These are phyloP conservation scores for Alternaria ethzedia DNA, from an alignment of 2,329 filamentous ascomycete species.

Conservation along the genomic window DNA sequence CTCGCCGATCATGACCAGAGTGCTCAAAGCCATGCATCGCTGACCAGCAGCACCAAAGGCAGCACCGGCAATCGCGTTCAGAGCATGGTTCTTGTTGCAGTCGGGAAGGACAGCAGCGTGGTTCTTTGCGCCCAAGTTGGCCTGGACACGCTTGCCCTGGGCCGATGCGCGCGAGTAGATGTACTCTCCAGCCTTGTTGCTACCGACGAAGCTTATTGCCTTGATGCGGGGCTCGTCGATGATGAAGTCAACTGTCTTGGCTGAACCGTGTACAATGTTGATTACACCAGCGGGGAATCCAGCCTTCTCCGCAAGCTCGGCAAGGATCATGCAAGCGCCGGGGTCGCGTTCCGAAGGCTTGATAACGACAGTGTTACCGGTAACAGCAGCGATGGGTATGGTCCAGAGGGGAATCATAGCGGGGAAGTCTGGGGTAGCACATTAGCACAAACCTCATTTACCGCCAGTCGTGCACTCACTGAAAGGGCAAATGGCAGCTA, in stretches of 20 bases:
- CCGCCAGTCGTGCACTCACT: slow-evolving; percentile 60
- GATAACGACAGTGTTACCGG: slow-evolving; percentile 82
- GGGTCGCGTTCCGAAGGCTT: slow-evolving; percentile 89
- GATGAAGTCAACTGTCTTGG: slow-evolving; percentile 84
- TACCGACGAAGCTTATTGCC: slow-evolving; percentile 84
- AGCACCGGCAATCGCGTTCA: slow-evolving; percentile 83
- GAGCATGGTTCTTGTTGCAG: slow-evolving; percentile 87
- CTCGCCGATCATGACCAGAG: slow-evolving; percentile 82
- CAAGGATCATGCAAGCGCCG: slow-evolving; percentile 83
- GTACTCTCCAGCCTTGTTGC: slow-evolving; percentile 88
- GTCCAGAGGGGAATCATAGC: slow-evolving; percentile 95
- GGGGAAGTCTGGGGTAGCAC: slow-evolving; percentile 70
- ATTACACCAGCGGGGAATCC: slow-evolving; percentile 83
- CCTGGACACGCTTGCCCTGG: slow-evolving; percentile 87
- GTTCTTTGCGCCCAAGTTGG: slow-evolving; percentile 88
- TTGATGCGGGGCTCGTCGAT: slow-evolving; percentile 85
- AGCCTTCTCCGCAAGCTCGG: slow-evolving; percentile 78
- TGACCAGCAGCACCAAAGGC: slow-evolving; percentile 86
- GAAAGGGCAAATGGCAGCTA: slow-evolving; percentile 85
- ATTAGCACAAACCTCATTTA: slow-evolving; percentile 26
- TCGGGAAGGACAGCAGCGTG: slow-evolving; percentile 84
- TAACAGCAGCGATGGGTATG: slow-evolving; percentile 83
- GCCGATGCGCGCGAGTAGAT: slow-evolving; percentile 80
- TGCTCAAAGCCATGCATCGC: slow-evolving; percentile 85
- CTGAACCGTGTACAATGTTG: slow-evolving; percentile 82